Conservation (phyloP, 768 basidiomycete species). For the Lactarius akahatsu region DNA sequence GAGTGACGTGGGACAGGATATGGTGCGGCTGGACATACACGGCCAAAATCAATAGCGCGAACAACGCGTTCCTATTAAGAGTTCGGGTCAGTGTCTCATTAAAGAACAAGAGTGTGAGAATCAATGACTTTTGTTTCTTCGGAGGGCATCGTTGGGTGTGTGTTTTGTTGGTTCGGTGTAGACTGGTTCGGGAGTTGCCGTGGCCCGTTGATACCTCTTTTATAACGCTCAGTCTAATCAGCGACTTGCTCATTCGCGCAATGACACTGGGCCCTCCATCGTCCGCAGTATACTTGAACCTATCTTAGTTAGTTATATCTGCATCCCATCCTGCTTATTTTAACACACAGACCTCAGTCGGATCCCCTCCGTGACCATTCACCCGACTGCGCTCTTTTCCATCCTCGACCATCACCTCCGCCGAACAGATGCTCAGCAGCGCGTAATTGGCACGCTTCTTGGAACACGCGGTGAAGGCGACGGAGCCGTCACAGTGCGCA, state of each 20-base stretch:
- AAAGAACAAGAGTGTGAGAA: background rate
- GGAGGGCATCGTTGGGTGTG: slow-evolving; percentile 62
- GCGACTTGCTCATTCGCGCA: background rate
- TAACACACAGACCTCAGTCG: slow-evolving; percentile 45
- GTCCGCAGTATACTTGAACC: slow-evolving; percentile 46
- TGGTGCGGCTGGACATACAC: slow-evolving; percentile 50
- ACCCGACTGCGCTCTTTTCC: slow-evolving; percentile 90
- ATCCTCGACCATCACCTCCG: slow-evolving; percentile 97
- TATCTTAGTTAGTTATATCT: slow-evolving; percentile 38
- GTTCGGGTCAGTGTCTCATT: background rate
- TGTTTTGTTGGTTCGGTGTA: slow-evolving; percentile 29
- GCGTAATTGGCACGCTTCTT: slow-evolving; percentile 94
- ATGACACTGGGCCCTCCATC: slow-evolving; percentile 50
- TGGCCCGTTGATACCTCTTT: background rate
- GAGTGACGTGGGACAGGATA: slow-evolving; percentile 6
- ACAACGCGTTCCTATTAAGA: slow-evolving; percentile 69
- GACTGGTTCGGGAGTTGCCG: slow-evolving; percentile 33
- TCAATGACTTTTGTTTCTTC: slow-evolving; percentile 81
- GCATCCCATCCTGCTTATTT: background rate
- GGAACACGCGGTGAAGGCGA: slow-evolving; percentile 64
- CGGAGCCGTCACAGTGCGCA: slow-evolving; percentile 66
- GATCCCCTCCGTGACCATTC: slow-evolving; percentile 74
- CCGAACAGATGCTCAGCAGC: slow-evolving; percentile 72
- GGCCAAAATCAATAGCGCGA: slow-evolving; percentile 76
- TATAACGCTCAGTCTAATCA: background rate